phyloP scores from a whole-genome alignment of 176 grass and related monocot species.

The Sorghum bicolor region Sorghum_bicolor_NCBIv3 NC_012871.2:5608501-5609000 shows the following conservation, averaged over 20 bases:
- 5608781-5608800: slow-evolving; percentile 13
- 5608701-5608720: background rate
- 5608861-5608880: background rate
- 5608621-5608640: background rate
- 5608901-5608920: background rate
- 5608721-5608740: background rate
- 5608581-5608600: background rate
- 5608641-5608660: background rate
- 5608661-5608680: background rate
- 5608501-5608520: background rate
- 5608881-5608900: background rate
- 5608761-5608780: slow-evolving; percentile 56
- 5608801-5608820: slow-evolving; percentile 52
- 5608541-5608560: background rate
- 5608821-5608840: slow-evolving; percentile 61
- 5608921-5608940: background rate
- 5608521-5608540: background rate
- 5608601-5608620: background rate
- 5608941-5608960: slow-evolving; percentile 77
- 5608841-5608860: slow-evolving; percentile 39
- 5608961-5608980: slow-evolving; percentile 55
- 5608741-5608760: slow-evolving; percentile 14
- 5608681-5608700: slow-evolving; percentile 8
- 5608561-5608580: background rate
- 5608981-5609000: slow-evolving; percentile 54